Conservation (phyloP, 2,329 filamentous ascomycete genomes). For the Calycina herbarum region DNA sequence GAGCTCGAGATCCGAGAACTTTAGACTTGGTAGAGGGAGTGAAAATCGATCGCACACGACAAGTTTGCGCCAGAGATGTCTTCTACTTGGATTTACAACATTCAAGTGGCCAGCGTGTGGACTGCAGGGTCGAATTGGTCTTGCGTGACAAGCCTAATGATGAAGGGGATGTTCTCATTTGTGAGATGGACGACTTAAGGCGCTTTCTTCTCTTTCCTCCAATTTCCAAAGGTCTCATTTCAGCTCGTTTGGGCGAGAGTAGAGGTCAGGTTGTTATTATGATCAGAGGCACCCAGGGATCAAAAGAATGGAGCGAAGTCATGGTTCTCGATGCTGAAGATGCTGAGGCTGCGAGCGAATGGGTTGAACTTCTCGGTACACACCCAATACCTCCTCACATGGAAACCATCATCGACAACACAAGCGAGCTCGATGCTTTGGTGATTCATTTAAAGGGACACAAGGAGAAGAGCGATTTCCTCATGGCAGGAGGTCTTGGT, state of each 20-base stretch:
- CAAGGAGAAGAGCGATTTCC: not conserved
- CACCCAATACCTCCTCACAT: slow-evolving; percentile 57
- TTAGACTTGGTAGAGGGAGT: slow-evolving; percentile 70
- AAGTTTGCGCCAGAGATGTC: slow-evolving; percentile 85
- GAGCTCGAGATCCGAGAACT: slow-evolving; percentile 76
- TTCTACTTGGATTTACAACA: slow-evolving; percentile 85
- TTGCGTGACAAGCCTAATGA: slow-evolving; percentile 76
- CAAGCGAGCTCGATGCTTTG: slow-evolving; percentile 38
- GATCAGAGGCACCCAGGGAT: slow-evolving; percentile 70
- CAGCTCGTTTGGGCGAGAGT: slow-evolving; percentile 73
- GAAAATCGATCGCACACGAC: slow-evolving; percentile 71
- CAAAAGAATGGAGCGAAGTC: slow-evolving; percentile 78
- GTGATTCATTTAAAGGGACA: not conserved
- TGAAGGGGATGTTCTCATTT: slow-evolving; percentile 84
- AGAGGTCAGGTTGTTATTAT: slow-evolving; percentile 78
- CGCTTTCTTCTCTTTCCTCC: slow-evolving; percentile 90
- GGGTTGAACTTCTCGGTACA: slow-evolving; percentile 81
- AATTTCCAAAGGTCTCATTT: slow-evolving; percentile 69
- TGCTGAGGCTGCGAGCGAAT: slow-evolving; percentile 67
- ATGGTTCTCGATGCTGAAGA: slow-evolving; percentile 71
- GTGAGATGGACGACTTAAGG: slow-evolving; percentile 76
- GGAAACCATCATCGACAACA: slow-evolving; percentile 32
- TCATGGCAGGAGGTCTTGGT: slow-evolving; percentile 14
- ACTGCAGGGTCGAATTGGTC: slow-evolving; percentile 85
- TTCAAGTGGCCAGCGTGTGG: slow-evolving; percentile 85